Conservation (phyloP, 2,329 filamentous ascomycete species). For the Teratosphaeriaceae sp. region DNA sequence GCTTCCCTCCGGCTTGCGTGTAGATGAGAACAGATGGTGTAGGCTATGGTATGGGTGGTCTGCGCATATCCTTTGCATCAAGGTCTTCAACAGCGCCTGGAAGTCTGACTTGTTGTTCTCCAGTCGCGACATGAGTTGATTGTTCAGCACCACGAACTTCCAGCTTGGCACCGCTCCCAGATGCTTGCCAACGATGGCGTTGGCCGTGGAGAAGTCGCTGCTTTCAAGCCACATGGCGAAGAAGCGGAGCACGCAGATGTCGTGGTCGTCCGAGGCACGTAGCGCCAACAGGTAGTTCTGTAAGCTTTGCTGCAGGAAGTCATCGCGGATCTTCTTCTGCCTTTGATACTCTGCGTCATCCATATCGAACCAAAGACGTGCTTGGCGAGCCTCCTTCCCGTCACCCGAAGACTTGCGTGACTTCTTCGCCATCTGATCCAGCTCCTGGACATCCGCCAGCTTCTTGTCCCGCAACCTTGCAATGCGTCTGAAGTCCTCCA, state of each 20-base stretch:
- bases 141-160: slow-evolving; percentile 91
- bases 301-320: slow-evolving; percentile 80
- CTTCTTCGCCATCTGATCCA: slow-evolving; percentile 53
- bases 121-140: slow-evolving; percentile 90
- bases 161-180: slow-evolving; percentile 72
- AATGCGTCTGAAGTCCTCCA: slow-evolving; percentile 78
- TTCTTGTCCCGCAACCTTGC: slow-evolving; percentile 75
- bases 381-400: slow-evolving; percentile 55
- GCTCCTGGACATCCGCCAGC: slow-evolving; percentile 68
- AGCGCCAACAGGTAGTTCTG: slow-evolving; percentile 90
- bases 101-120: slow-evolving; percentile 65
- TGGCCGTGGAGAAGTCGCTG: slow-evolving; percentile 67
- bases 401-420: slow-evolving; percentile 38
- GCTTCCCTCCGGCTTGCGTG: slow-evolving; percentile 48
- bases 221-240: slow-evolving; percentile 91
- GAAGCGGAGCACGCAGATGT: slow-evolving; percentile 85
- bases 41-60: slow-evolving; percentile 97
- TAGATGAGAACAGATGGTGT: slow-evolving; percentile 89
- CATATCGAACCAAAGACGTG: slow-evolving; percentile 83
- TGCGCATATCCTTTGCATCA: slow-evolving; percentile 77
- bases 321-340: slow-evolving; percentile 66
- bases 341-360: slow-evolving; percentile 82
- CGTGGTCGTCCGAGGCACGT: slow-evolving; percentile 76
- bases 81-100: slow-evolving; percentile 63
- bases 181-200: slow-evolving; percentile 65